Evolutionary conservation across 345 rosid species (phyloP), one percentile per base, ranked within the genome.

Genomic region (Brassica incana): DNA sequence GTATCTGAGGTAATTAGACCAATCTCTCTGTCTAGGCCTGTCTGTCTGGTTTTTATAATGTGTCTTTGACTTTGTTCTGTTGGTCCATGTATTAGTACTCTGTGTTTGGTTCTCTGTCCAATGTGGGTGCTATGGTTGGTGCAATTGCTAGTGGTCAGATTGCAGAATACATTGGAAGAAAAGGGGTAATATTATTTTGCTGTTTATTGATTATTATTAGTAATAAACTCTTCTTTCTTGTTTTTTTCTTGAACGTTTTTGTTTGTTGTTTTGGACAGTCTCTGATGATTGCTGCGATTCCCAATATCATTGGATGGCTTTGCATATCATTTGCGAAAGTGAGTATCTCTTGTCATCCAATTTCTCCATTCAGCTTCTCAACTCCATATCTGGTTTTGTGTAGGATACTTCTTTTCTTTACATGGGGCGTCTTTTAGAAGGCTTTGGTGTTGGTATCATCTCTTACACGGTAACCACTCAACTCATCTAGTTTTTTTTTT

Each of bases 111-210:
- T 95, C 98, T 58, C 77, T 95, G 20, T 95, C 98, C 35, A 95
- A 95, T 88, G 99, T 95, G 80, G 99, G 99, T 65, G 99, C 99
- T 77, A 95, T 95, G 99, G 91, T 95, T 73, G 99, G 99, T 71
- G 99, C 99, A 30, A 93, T 95, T 66, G 88, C 98, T 30, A 93
- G 98, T 61, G 99, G 99, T 85, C 99, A 95, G 89, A 93, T 95
- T 58, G 83, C 99, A 0, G 99, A 95, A 80, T 90, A 91, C 76
- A 85, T 95, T 63, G 99, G 99, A 33, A 81, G 99, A 66, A 95
- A 95, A 91, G 99, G 99, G 93, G 99, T 93, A 23, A 2, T 23
- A 23, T 23, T 23, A 23, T 23, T 23, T 23, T 23, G 25, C 25
- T 23, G 25, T 23, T 23, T 23, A 23, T 23, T 23, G 25, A 23